Conservation (phyloP, 1,284 basidiomycete species). For the Athelia psychrophila region DNA sequence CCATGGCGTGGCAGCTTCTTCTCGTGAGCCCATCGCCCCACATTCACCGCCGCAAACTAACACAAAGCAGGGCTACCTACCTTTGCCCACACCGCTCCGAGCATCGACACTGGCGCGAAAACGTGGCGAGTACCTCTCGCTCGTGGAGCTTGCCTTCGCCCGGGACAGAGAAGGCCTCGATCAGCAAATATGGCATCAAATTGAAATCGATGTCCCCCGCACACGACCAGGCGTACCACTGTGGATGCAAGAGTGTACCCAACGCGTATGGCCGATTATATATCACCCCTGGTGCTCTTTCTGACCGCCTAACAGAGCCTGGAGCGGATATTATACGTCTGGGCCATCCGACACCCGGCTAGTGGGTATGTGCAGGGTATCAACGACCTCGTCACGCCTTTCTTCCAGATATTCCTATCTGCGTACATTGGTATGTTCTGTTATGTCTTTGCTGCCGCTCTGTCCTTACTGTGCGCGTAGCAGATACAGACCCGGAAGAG, state of each 20-base stretch:
- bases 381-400: conserved; percentile 94
- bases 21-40: conserved; percentile 57
- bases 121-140: conserved; percentile 86
- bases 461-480: conserved; percentile 9
- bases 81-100: conserved; percentile 80
- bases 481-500: conserved; percentile 84
- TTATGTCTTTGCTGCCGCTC: background rate
- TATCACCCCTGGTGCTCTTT: conserved; percentile 10
- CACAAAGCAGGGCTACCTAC: conserved; percentile 81
- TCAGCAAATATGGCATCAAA: conserved; percentile 97
- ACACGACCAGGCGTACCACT: conserved; percentile 89
- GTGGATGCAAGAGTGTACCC: conserved; percentile 88
- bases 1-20: conserved; percentile 93
- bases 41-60: background rate
- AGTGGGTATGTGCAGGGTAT: conserved; percentile 98
- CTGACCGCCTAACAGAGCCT: conserved; percentile 56
- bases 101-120: conserved; percentile 81
- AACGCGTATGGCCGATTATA: conserved; percentile 82
- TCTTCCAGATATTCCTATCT: conserved; percentile 92
- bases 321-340: conserved; percentile 93
- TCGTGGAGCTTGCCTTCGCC: conserved; percentile 91
- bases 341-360: conserved; percentile 96
- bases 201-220: conserved; percentile 93
- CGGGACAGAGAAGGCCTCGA: conserved; percentile 81
- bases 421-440: conserved; percentile 75